Evolutionary conservation across 139 green algal genomes (phyloP).

Genomic region (Chlamydomonas sp.): DNA sequence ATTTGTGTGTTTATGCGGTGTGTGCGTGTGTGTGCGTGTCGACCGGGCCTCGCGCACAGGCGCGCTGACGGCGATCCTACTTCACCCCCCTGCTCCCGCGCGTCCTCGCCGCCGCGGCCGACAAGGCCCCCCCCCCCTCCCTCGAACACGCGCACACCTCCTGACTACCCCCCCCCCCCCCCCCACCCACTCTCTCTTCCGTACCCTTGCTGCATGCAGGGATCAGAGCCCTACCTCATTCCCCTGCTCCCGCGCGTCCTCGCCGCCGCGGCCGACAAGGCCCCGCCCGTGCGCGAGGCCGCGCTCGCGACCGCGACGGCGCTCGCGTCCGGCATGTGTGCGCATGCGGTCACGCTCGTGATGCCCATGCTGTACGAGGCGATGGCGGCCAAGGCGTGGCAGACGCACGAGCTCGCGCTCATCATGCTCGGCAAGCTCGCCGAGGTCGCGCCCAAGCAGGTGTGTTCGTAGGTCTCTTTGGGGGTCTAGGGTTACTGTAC

Average conservation of each 20-base stretch:
- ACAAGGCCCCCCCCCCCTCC: conserved; percentile 65
- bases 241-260: conserved; percentile 52
- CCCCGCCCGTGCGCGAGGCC: conserved; percentile 37
- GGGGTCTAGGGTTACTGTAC: too few species aligned
- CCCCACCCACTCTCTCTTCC: too few species aligned
- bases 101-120: conserved; percentile 50
- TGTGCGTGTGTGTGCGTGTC: too few species aligned
- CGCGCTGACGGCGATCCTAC: too few species aligned
- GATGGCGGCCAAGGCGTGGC: conserved; percentile 51
- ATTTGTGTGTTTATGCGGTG: too few species aligned
- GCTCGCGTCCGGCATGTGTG: conserved; percentile 14
- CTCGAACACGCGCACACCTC: too few species aligned
- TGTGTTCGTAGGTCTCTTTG: too few species aligned
- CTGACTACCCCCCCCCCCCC: too few species aligned
- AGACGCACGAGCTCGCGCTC: conserved; percentile 46
- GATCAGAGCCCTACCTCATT: conserved; percentile 60
- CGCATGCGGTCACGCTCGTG: conserved; percentile 21
- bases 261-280: conserved; percentile 64
- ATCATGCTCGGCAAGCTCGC: conserved; percentile 23
- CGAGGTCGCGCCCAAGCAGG: conserved; percentile 25
- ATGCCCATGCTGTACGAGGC: conserved; percentile 47
- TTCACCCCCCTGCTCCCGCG: conserved; percentile 50
- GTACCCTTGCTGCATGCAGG: too few species aligned
- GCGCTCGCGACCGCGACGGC: conserved; percentile 40
- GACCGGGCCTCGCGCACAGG: too few species aligned